phyloP scores from a whole-genome alignment of 2,329 filamentous ascomycete species.

The Meredithiella fracta region DNA sequence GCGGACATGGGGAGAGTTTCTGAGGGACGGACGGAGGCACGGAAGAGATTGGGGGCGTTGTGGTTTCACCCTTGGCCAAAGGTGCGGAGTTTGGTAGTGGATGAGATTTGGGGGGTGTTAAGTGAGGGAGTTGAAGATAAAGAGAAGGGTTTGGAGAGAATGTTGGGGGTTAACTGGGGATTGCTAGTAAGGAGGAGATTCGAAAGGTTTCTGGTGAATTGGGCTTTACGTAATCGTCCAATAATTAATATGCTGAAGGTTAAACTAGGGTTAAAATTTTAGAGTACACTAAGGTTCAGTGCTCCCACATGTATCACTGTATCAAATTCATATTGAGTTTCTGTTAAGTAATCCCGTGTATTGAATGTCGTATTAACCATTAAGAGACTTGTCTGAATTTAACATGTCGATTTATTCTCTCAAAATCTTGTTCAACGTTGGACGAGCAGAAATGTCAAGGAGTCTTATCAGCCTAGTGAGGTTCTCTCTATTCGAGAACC shows the following conservation, averaged over 20 bases:
- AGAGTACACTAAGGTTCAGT: no score
- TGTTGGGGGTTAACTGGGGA: constrained; percentile 40
- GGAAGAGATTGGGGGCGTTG: constrained; percentile 55
- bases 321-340: not conserved
- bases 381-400: no score
- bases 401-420: no score
- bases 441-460: no score
- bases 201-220: constrained; percentile 28
- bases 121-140: constrained; percentile 19
- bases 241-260: not conserved
- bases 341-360: no score
- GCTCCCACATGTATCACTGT: not conserved
- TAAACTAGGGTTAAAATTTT: no score
- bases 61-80: constrained; percentile 69
- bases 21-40: constrained; percentile 31
- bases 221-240: constrained; percentile 21
- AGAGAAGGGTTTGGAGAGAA: constrained; percentile 14
- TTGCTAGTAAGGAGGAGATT: constrained; percentile 33
- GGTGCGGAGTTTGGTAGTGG: constrained; percentile 43
- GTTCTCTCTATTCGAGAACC: not conserved
- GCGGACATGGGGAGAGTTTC: constrained; percentile 13
- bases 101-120: constrained; percentile 39
- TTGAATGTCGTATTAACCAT: no score
- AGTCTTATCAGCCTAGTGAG: no score
- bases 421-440: no score